Base-by-base conservation (phyloP, 2,329 filamentous ascomycete species). In the Zalaria obscura region DNA sequence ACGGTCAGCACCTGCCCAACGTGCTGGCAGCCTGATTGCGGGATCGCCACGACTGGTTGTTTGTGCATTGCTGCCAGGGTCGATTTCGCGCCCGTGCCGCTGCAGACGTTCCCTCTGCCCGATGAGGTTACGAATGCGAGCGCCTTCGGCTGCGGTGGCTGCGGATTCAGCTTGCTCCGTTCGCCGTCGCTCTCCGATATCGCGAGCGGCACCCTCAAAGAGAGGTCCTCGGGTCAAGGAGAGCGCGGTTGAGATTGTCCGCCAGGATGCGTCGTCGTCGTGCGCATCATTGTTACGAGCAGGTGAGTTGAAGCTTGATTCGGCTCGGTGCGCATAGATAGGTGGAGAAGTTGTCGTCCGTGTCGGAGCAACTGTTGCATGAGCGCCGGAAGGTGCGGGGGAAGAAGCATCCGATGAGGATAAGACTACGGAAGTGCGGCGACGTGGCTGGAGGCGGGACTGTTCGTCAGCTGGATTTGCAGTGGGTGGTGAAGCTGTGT, bases 241-340 rank as follows among this genome's bases (percentile, higher is more conserved):
- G 50, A 68, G 61, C 31, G 65, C 65, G 33, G 64, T 63, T 50
- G 69, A 62, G 36, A 69, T 68, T 3, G 62, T 66, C 35, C 62
- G 63, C 66, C 66, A 69, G 6, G 67, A 64, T 37, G 57, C 56
- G 38, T 67, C 64, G 31, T 62, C 47, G 2, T 47, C 42, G 5
- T 32, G 28, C 33, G 41, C 29, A n/a, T 18, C 18, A 18, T 18
- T 18, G 18, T 18, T 18, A 18, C 18, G 18, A 18, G 18, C 18
- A 18, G 18, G 18, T 18, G 18, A 18, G 18, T 18, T 18, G 18
- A 18, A 18, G 18, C 18, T 18, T 18, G 18, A 18, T 18, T 18
- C 18, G 18, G 18, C 18, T 18, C 18, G 18, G 18, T 18, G 18
- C 18, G 18, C 18, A 18, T 18, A 18, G 2, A 18, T 18, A 2